phyloP scores from a whole-genome alignment of 2,329 filamentous ascomycete species.

The Diaporthe citrichinensis region DNA sequence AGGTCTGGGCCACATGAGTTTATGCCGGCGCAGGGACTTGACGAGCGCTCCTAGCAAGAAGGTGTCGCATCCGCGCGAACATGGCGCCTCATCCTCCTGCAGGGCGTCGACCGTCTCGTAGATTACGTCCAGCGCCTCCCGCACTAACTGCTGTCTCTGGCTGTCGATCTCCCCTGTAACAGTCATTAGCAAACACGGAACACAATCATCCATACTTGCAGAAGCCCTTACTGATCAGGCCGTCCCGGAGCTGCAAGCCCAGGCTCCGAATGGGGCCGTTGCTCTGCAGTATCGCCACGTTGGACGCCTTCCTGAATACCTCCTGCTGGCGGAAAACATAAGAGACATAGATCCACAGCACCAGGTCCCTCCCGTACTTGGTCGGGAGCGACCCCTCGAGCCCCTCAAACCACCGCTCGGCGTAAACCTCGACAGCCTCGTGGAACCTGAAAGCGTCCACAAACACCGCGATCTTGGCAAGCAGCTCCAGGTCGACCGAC shows the following conservation, averaged over 20 bases:
- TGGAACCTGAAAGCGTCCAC: conserved; percentile 58
- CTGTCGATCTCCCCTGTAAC: conserved; percentile 47
- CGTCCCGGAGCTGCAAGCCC: conserved; percentile 49
- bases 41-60: conserved; percentile 50
- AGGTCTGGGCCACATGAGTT: conserved; percentile 48
- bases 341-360: conserved; percentile 51
- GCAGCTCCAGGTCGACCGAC: conserved; percentile 54
- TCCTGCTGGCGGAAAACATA: conserved; percentile 49
- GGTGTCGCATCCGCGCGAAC: conserved; percentile 46
- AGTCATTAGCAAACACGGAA: not conserved
- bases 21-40: conserved; percentile 47
- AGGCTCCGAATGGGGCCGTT: conserved; percentile 45
- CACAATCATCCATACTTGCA: not conserved
- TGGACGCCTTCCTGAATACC: conserved; percentile 48
- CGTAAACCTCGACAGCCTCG: conserved; percentile 59
- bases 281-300: conserved; percentile 46
- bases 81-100: conserved; percentile 38
- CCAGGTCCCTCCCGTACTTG: conserved; percentile 44
- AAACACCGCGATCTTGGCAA: conserved; percentile 60
- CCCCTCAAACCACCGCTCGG: conserved; percentile 56
- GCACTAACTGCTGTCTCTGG: conserved; percentile 47
- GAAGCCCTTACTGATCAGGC: conserved; percentile 47
- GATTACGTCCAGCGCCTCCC: conserved; percentile 44
- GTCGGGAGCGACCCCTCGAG: conserved; percentile 42
- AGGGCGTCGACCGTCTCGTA: conserved; percentile 46